These are phyloP conservation scores for Symmetrospora coprosmae DNA, from an alignment of 768 basidiomycete genomes.

Conservation along the genomic window DNA sequence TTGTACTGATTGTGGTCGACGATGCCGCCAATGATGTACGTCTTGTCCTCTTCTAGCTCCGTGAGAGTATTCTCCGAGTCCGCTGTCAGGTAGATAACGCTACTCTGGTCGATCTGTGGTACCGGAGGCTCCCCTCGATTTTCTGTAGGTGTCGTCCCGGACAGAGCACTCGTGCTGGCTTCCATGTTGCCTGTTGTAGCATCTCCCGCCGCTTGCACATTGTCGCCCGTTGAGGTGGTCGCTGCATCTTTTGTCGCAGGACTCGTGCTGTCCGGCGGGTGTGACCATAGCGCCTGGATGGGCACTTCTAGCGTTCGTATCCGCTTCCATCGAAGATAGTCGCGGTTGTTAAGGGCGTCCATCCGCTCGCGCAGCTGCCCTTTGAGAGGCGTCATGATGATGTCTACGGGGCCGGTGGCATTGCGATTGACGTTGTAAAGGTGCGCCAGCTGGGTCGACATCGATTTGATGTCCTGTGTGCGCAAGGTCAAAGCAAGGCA, in stretches of 20 bases:
- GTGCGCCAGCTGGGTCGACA: constrained; percentile 80
- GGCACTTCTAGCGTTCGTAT: constrained; percentile 71
- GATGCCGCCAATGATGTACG: constrained; percentile 89
- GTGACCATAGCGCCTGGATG: constrained; percentile 30
- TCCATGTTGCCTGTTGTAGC: too few relatives aligned
- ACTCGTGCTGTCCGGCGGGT: too few relatives aligned
- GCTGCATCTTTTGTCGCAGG: background rate
- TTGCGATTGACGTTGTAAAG: constrained; percentile 75
- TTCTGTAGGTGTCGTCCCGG: background rate
- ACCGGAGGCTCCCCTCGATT: background rate
- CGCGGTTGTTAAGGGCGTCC: constrained; percentile 51
- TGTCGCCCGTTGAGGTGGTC: background rate
- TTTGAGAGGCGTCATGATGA: constrained; percentile 68
- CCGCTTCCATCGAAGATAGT: constrained; percentile 63
- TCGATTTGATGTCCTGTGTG: constrained; percentile 69
- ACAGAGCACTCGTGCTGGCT: constrained; percentile 16
- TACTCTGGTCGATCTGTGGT: constrained; percentile 38
- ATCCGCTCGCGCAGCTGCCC: constrained; percentile 54
- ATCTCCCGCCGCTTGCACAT: background rate
- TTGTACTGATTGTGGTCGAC: constrained; percentile 94
- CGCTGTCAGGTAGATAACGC: constrained; percentile 80
- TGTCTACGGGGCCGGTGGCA: constrained; percentile 54
- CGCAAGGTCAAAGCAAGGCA: background rate
- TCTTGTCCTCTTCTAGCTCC: constrained; percentile 68
- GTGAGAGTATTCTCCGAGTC: constrained; percentile 74